phyloP scores from a whole-genome alignment of 129 eudicot species.

The Tanacetum coccineum region DNA sequence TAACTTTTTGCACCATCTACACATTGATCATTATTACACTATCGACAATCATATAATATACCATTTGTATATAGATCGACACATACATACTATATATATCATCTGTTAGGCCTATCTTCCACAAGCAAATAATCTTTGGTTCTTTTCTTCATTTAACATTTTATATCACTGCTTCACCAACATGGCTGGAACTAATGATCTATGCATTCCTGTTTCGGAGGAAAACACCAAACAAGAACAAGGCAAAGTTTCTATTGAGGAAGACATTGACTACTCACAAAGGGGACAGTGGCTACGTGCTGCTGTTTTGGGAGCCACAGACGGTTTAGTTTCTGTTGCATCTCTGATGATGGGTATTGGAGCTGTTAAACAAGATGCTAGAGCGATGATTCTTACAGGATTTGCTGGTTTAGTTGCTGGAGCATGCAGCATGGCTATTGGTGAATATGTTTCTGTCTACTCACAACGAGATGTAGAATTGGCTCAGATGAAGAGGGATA shows the following conservation, averaged over 20 bases:
- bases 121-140: slow-evolving; percentile 16
- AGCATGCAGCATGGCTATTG: slow-evolving; percentile 43
- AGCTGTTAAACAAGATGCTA: slow-evolving; percentile 30
- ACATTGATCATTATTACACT: slow-evolving; percentile 2
- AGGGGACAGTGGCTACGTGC: slow-evolving; percentile 52
- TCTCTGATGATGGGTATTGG: slow-evolving; percentile 49
- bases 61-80: not conserved
- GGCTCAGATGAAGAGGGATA: slow-evolving; percentile 34
- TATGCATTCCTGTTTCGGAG: slow-evolving; percentile 12
- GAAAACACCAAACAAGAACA: slow-evolving; percentile 14
- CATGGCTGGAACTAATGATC: slow-evolving; percentile 34
- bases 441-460: slow-evolving; percentile 38
- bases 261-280: slow-evolving; percentile 33
- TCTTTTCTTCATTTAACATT: not conserved
- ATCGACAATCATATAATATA: not conserved
- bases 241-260: not conserved
- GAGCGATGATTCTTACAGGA: slow-evolving; percentile 44
- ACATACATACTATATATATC: slow-evolving; percentile 27
- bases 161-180: slow-evolving; percentile 11
- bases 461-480: slow-evolving; percentile 36
- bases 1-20: slow-evolving; percentile 30
- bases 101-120: slow-evolving; percentile 11
- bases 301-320: slow-evolving; percentile 49
- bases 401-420: slow-evolving; percentile 40
- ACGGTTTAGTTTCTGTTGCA: slow-evolving; percentile 39